phyloP scores from a whole-genome alignment of 73 alveolate species.

The Stentor roeselii region DNA sequence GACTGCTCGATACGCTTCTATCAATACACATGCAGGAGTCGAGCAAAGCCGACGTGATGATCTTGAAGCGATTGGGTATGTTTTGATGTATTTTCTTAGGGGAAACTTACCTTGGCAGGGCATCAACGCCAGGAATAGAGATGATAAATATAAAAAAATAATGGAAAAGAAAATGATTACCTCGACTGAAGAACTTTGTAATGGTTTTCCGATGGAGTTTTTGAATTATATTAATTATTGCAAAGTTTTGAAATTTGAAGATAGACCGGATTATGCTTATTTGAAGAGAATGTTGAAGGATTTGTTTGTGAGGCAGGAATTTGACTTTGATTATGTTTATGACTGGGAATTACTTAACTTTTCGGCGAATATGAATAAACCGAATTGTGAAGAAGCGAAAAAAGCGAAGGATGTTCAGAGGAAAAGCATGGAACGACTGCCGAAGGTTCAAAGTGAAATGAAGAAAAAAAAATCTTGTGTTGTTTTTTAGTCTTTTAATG shows the following conservation, averaged over 20 bases:
- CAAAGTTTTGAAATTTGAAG: constrained; percentile 79
- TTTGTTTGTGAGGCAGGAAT: constrained; percentile 55
- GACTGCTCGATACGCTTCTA: constrained; percentile 35
- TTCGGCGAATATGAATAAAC: no score
- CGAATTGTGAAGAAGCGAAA: no score
- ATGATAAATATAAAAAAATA: constrained; percentile 73
- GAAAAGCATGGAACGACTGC: no score
- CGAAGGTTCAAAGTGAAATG: no score
- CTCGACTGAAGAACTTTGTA: constrained; percentile 74
- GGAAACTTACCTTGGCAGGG: constrained; percentile 91
- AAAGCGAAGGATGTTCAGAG: no score
- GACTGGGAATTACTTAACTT: no score
- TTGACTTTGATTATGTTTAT: constrained; percentile 46
- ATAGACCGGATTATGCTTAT: constrained; percentile 83
- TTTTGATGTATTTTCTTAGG: constrained; percentile 73
- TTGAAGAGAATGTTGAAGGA: constrained; percentile 78
- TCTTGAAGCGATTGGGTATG: constrained; percentile 77
- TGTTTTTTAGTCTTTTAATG: no score
- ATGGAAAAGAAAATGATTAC: constrained; percentile 62
- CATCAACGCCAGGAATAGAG: constrained; percentile 62
- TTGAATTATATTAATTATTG: constrained; percentile 75
- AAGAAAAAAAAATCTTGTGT: no score
- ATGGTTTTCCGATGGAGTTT: constrained; percentile 76
- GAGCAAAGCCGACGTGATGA: constrained; percentile 91
- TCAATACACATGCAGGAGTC: constrained; percentile 45